Evolutionary conservation across 2,329 filamentous ascomycete species (phyloP).

Genomic region (Venturia nashicola): DNA sequence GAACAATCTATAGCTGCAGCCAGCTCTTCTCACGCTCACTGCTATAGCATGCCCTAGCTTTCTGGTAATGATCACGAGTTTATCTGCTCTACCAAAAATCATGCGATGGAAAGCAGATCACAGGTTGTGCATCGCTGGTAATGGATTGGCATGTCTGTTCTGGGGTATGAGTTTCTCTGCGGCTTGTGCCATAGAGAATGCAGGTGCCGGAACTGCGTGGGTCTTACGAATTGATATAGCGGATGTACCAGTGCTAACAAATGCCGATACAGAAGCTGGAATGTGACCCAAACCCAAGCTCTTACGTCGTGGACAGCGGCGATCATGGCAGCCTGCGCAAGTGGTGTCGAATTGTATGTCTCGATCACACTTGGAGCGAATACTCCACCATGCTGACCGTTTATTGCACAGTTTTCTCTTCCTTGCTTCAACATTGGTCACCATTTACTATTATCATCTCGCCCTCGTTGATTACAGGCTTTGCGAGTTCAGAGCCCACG

Average conservation of each 20-base stretch:
- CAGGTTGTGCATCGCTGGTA: not conserved
- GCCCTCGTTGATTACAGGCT: not conserved
- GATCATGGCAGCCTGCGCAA: not conserved
- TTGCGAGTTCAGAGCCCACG: not conserved
- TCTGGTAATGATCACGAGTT: not conserved
- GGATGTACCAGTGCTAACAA: not conserved
- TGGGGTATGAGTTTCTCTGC: slow-evolving; percentile 2
- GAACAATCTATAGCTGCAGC: not conserved
- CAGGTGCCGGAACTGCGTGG: not conserved
- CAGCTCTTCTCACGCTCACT: not conserved
- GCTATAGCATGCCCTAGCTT: not conserved
- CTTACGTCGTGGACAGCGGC: not conserved
- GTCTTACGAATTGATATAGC: not conserved
- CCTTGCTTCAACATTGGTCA: not conserved
- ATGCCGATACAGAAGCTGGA: not conserved
- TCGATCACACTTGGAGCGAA: not conserved
- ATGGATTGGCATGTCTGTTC: not conserved
- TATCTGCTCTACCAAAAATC: not conserved
- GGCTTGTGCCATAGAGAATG: not conserved
- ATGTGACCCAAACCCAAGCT: not conserved
- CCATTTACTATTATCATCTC: slow-evolving; percentile 1
- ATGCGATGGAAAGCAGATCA: slow-evolving; percentile 1
- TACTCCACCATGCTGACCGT: not conserved
- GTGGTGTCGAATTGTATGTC: not conserved
- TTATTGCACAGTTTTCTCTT: not conserved